A percentile compares a stretch with the other conserved stretches of the same genome.
Evolutionary conservation across 1,284 basidiomycete species (phyloP).

Genomic region (Boletus sp.): DNA sequence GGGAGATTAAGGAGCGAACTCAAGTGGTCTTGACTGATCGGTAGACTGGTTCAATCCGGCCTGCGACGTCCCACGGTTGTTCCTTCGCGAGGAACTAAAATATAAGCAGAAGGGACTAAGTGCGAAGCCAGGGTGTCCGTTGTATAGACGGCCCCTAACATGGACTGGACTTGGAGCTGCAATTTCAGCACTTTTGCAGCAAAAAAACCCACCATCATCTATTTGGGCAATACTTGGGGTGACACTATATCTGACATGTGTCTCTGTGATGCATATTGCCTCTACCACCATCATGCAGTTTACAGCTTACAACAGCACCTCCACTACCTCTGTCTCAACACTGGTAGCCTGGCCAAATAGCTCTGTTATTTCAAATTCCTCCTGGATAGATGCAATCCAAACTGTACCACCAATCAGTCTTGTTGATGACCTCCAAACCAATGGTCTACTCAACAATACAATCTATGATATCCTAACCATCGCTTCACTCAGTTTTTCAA

Average conservation of each 20-base stretch:
- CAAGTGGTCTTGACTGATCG: too few relatives aligned
- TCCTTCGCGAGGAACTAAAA: too few relatives aligned
- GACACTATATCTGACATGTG: slow-evolving; percentile 4
- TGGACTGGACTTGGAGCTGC: slow-evolving; percentile 10
- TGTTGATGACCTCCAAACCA: neutral
- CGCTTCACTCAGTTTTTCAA: neutral
- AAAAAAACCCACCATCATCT: neutral
- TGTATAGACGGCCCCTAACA: too few relatives aligned
- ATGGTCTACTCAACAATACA: slow-evolving; percentile 4
- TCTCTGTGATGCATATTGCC: slow-evolving; percentile 10
- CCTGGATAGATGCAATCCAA: neutral
- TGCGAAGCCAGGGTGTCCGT: too few relatives aligned
- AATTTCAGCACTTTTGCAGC: neutral
- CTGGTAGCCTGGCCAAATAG: neutral
- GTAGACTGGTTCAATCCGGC: too few relatives aligned
- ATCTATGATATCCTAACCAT: slow-evolving; percentile 1
- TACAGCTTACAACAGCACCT: slow-evolving; percentile 4
- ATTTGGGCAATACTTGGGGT: slow-evolving; percentile 6
- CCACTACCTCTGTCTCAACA: neutral
- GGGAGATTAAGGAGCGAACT: too few relatives aligned
- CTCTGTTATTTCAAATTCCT: neutral
- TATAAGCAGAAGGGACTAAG: too few relatives aligned
- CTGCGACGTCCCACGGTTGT: too few relatives aligned
- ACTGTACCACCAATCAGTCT: neutral
- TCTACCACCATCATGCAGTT: slow-evolving; percentile 17